Conservation (phyloP, 306 rosid species). For the Trifolium fragiferum region DNA sequence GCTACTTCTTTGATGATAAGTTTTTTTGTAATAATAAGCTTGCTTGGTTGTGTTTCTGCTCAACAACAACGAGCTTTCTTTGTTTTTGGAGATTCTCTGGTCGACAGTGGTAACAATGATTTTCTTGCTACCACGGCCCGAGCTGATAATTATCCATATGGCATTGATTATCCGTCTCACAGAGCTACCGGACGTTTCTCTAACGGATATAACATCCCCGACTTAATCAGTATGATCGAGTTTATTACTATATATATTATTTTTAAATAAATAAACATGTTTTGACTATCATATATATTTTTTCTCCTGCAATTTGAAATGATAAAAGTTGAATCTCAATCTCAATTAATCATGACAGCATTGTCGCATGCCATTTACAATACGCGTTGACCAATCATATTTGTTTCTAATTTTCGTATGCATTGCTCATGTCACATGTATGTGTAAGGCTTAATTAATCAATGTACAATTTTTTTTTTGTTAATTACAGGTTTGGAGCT, state of each 20-base stretch:
- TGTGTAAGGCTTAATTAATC: neutral
- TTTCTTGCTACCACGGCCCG: constrained; percentile 83
- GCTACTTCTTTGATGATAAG: constrained; percentile 23
- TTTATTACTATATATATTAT: neutral
- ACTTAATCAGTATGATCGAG: constrained; percentile 59
- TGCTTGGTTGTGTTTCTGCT: constrained; percentile 42
- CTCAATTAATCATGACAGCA: too few species aligned
- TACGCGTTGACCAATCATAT: neutral
- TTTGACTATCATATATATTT: neutral
- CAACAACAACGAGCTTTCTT: constrained; percentile 68
- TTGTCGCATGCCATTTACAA: too few species aligned
- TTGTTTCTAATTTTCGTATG: constrained; percentile 7
- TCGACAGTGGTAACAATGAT: constrained; percentile 89
- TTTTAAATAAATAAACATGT: neutral
- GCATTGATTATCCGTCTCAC: constrained; percentile 74
- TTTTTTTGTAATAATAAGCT: constrained; percentile 13
- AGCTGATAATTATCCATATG: constrained; percentile 83
- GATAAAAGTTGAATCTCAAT: too few species aligned
- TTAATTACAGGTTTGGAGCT: constrained; percentile 63
- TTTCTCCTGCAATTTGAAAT: too few species aligned
- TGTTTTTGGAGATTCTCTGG: constrained; percentile 91
- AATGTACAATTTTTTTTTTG: neutral
- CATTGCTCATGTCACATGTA: constrained; percentile 14
- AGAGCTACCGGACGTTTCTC: constrained; percentile 92
- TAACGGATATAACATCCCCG: constrained; percentile 89